Conservation (phyloP, 129 eudicot species). For the Erigeron canadensis region DNA sequence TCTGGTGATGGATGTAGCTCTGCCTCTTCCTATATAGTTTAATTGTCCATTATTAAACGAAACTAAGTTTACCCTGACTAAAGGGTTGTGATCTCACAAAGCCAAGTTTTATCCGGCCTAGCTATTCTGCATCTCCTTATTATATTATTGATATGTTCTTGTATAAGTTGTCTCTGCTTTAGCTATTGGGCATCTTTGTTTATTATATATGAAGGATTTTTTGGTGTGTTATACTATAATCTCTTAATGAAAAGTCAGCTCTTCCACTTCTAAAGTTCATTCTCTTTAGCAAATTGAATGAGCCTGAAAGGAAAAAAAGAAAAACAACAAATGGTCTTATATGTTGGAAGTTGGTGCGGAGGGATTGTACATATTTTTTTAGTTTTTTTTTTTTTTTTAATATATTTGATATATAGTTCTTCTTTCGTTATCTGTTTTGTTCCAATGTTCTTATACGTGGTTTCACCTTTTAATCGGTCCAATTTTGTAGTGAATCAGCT, state of each 20-base stretch:
- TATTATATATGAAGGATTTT: background rate
- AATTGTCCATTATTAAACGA: background rate
- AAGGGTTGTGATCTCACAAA: background rate
- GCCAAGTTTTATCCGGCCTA: conserved; percentile 4
- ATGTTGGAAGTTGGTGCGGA: background rate
- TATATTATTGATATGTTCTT: too few species aligned
- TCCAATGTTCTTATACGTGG: background rate
- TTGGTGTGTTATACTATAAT: background rate
- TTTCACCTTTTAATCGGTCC: background rate
- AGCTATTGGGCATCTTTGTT: background rate
- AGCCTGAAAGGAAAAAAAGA: background rate
- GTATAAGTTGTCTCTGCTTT: conserved; percentile 6
- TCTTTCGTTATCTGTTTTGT: background rate
- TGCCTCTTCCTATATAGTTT: background rate
- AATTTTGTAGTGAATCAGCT: background rate
- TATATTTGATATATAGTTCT: background rate
- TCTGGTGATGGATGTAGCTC: background rate
- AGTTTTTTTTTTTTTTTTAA: background rate
- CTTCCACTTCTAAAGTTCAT: conserved; percentile 1
- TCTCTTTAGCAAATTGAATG: background rate
- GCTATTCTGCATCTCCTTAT: background rate
- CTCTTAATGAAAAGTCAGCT: background rate
- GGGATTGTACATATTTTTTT: background rate
- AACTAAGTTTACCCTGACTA: background rate
- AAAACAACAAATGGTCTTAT: background rate